Percentiles rank a stretch among this genome's conserved stretches.
Conservation (phyloP, 108 stramenopile species). For the Skeletonema menzelii region DNA sequence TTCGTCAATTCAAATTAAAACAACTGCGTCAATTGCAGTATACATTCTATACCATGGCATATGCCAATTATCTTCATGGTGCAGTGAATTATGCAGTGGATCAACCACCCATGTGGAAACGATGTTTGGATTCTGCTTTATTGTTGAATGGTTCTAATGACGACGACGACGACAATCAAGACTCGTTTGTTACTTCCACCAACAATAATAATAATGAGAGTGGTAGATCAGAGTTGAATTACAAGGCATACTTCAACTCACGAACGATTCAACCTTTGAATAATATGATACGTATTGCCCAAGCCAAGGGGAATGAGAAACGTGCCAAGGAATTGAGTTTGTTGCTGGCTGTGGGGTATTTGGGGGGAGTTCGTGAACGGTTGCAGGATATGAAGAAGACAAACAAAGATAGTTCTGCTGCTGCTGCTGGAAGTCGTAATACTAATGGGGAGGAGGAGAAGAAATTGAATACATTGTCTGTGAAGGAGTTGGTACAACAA, state of each 20-base stretch:
- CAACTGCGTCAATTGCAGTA: background rate
- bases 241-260: conserved; percentile 12
- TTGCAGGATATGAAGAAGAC: conserved; percentile 8
- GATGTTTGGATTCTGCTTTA: conserved; percentile 36
- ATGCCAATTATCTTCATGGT: conserved; percentile 26
- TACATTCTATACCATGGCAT: conserved; percentile 12
- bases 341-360: conserved; percentile 40
- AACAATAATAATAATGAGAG: background rate
- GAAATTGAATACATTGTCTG: background rate
- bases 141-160: background rate
- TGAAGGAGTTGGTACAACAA: conserved; percentile 11
- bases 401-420: background rate
- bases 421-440: background rate
- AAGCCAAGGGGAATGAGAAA: conserved; percentile 54
- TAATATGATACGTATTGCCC: conserved; percentile 62
- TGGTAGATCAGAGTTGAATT: background rate
- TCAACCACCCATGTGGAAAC: conserved; percentile 36
- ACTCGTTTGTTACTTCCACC: background rate
- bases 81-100: conserved; percentile 15
- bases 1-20: background rate
- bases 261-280: conserved; percentile 48
- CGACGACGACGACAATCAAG: background rate
- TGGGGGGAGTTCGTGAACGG: conserved; percentile 19
- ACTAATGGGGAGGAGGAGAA: background rate
- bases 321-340: conserved; percentile 54